Evolutionary conservation across 2,329 filamentous ascomycete species (phyloP).

Genomic region (Fusarium proliferatum): DNA sequence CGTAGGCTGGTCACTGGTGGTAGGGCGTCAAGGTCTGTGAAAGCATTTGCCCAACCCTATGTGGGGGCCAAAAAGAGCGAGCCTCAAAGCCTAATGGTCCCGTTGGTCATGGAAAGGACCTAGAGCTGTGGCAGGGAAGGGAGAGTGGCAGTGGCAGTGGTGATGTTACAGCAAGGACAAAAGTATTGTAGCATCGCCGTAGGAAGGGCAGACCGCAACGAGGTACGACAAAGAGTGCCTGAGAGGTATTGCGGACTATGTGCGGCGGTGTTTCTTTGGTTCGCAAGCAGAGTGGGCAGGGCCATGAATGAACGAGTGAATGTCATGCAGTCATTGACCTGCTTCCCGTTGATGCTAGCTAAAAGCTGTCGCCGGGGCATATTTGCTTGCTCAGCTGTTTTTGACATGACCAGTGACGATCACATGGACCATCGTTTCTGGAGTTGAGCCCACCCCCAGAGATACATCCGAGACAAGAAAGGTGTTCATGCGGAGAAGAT

Average conservation of each 20-base stretch:
- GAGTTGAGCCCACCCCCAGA: conserved; percentile 39
- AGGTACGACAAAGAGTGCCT: conserved; percentile 14
- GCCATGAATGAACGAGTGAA: conserved; percentile 32
- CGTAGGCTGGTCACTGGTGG: conserved; percentile 7
- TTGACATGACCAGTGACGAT: conserved; percentile 34
- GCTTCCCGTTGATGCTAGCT: conserved; percentile 20
- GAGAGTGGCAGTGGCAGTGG: conserved; percentile 4
- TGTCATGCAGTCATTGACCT: conserved; percentile 41
- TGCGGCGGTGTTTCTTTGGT: not conserved
- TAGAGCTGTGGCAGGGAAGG: conserved; percentile 25
- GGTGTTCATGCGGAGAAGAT: conserved; percentile 22
- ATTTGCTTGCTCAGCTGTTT: conserved; percentile 32
- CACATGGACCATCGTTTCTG: conserved; percentile 38
- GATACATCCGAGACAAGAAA: conserved; percentile 28
- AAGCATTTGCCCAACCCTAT: conserved; percentile 36
- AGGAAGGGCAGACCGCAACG: conserved; percentile 14
- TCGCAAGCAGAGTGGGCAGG: conserved; percentile 12
- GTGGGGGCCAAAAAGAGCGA: conserved; percentile 37
- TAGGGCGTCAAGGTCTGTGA: conserved; percentile 37
- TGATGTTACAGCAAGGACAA: conserved; percentile 20
- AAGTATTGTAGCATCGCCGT: conserved; percentile 21
- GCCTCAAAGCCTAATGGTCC: conserved; percentile 24
- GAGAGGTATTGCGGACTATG: not conserved
- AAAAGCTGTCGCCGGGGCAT: conserved; percentile 25
- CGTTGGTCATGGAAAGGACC: conserved; percentile 36